phyloP scores from a whole-genome alignment of 2,329 filamentous ascomycete genomes.

The Hypoxylon sp. region DNA sequence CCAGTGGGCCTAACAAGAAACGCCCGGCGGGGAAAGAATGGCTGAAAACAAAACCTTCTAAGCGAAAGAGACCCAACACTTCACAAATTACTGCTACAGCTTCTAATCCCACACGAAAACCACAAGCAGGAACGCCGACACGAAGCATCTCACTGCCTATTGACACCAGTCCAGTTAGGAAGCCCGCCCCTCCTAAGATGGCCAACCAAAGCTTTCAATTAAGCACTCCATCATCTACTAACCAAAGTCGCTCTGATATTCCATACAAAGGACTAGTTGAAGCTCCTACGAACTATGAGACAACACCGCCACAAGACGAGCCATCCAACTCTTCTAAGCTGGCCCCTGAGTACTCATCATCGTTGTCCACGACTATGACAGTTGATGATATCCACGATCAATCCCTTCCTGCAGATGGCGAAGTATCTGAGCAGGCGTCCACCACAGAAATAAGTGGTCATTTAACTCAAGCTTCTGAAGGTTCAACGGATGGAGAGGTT shows the following conservation, averaged over 20 bases:
- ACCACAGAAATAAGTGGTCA: neutral
- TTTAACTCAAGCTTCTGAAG: constrained; percentile 8
- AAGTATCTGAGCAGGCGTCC: constrained; percentile 7
- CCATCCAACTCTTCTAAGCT: constrained; percentile 9
- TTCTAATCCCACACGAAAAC: constrained; percentile 47
- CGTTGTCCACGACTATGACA: neutral
- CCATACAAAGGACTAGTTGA: neutral
- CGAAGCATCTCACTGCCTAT: constrained; percentile 31
- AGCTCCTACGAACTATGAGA: neutral
- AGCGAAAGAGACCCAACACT: constrained; percentile 43
- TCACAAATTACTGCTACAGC: constrained; percentile 39
- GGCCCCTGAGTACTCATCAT: neutral
- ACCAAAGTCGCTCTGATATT: constrained; percentile 29
- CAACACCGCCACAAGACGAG: neutral
- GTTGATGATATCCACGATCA: constrained; percentile 1
- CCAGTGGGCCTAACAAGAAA: constrained; percentile 40
- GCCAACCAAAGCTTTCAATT: constrained; percentile 49
- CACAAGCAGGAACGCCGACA: constrained; percentile 3
- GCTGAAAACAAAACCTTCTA: constrained; percentile 51
- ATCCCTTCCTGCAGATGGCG: neutral
- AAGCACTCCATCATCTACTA: constrained; percentile 49
- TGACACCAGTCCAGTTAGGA: constrained; percentile 2
- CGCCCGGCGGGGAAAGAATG: constrained; percentile 48
- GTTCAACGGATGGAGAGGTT: constrained; percentile 13
- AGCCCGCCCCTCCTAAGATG: constrained; percentile 8